phyloP scores from a whole-genome alignment of 2,329 filamentous ascomycete genomes.

The Fusarium duplospermum region DNA sequence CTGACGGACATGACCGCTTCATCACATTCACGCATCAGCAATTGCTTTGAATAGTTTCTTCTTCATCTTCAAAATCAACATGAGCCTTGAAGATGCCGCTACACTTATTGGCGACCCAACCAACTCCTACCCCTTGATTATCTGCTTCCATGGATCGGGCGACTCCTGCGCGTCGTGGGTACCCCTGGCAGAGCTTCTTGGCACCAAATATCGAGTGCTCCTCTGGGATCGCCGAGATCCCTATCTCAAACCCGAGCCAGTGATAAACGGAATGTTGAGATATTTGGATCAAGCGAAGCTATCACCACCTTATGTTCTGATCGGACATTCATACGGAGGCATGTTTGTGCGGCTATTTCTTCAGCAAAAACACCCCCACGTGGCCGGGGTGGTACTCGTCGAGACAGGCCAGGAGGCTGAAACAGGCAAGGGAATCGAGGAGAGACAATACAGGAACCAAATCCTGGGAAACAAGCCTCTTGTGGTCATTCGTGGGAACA shows the following conservation, averaged over 20 bases:
- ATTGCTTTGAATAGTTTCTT: neutral
- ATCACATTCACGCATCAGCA: neutral
- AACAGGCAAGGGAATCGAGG: conserved; percentile 15
- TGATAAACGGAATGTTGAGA: neutral
- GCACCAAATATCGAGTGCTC: conserved; percentile 11
- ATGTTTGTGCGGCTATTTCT: conserved; percentile 33
- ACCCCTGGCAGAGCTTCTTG: conserved; percentile 11
- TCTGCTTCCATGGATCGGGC: conserved; percentile 39
- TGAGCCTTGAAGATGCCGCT: neutral
- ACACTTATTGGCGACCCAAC: neutral
- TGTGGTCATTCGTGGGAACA: conserved; percentile 34
- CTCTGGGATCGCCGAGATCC: conserved; percentile 25
- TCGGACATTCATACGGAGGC: conserved; percentile 39
- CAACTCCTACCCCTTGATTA: conserved; percentile 15
- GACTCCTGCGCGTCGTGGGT: conserved; percentile 34
- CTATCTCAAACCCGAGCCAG: neutral
- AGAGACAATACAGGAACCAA: conserved; percentile 24
- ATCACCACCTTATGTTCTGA: conserved; percentile 8
- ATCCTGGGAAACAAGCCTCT: conserved; percentile 30
- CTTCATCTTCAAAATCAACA: neutral
- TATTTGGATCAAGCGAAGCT: neutral
- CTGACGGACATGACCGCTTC: neutral
- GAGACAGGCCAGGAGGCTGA: conserved; percentile 40
- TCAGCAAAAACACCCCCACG: conserved; percentile 13
- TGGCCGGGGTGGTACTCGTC: conserved; percentile 36